phyloP scores from a whole-genome alignment of 768 basidiomycete genomes.

The Hygrocybe coccinea region DNA sequence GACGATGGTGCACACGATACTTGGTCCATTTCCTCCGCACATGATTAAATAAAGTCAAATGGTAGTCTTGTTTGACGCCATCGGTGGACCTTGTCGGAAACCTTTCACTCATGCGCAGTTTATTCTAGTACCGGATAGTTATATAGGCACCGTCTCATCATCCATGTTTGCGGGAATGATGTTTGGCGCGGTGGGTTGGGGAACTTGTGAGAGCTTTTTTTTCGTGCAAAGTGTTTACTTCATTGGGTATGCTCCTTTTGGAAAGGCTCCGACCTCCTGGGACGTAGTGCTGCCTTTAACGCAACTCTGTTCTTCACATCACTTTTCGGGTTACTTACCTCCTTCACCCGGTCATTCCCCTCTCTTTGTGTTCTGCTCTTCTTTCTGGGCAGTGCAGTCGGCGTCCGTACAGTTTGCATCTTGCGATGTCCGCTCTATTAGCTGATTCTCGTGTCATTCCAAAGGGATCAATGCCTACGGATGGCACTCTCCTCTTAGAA shows the following conservation, averaged over 20 bases:
- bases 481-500: conserved; percentile 87
- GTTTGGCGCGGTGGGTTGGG: conserved; percentile 90
- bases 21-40: background rate
- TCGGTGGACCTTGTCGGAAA: background rate
- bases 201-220: conserved; percentile 54
- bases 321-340: conserved; percentile 78
- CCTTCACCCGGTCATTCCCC: conserved; percentile 64
- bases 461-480: conserved; percentile 94
- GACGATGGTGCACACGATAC: background rate
- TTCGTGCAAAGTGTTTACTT: background rate
- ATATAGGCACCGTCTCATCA: conserved; percentile 79
- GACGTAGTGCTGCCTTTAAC: conserved; percentile 88
- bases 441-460: background rate
- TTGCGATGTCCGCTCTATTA: background rate
- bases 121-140: conserved; percentile 58
- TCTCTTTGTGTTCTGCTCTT: conserved; percentile 76
- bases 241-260: background rate
- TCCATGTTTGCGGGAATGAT: conserved; percentile 98
- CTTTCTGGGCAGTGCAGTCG: conserved; percentile 87
- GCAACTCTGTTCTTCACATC: conserved; percentile 87
- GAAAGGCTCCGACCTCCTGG: conserved; percentile 78
- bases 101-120: background rate
- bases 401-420: conserved; percentile 49
- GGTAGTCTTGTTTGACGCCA: background rate
- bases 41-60: background rate